Conservation (phyloP, 2,329 filamentous ascomycete species). For the Colletotrichum zoysiae region DNA sequence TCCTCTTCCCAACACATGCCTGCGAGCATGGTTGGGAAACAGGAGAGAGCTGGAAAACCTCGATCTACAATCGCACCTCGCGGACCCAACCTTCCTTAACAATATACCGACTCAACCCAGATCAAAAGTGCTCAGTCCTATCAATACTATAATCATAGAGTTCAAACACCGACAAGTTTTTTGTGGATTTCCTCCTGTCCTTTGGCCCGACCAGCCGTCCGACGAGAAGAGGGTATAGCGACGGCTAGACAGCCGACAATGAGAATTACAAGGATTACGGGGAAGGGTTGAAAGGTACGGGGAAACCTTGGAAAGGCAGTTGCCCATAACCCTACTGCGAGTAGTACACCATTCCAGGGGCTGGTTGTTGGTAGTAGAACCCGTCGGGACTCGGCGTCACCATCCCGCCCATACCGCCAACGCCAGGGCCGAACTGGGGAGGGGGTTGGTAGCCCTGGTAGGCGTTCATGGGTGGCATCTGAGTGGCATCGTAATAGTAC, state of each 20-base stretch:
- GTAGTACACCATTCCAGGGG: conserved; percentile 71
- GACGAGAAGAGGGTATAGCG: conserved; percentile 38
- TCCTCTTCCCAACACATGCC: conserved; percentile 2
- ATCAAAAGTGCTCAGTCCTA: conserved; percentile 33
- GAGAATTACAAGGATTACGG: conserved; percentile 51
- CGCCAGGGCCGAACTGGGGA: conserved; percentile 53
- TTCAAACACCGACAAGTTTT: conserved; percentile 30
- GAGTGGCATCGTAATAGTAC: conserved; percentile 90
- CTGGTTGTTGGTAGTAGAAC: conserved; percentile 77
- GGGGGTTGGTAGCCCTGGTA: conserved; percentile 65
- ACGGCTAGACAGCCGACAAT: conserved; percentile 36
- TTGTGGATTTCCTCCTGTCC: conserved; percentile 39
- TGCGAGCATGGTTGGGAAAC: conserved; percentile 18
- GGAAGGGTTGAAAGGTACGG: conserved; percentile 42
- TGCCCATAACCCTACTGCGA: conserved; percentile 61
- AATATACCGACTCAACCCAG: conserved; percentile 25
- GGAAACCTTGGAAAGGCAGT: conserved; percentile 26
- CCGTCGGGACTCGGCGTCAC: conserved; percentile 76
- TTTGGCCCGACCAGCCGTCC: conserved; percentile 35
- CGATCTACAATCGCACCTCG: conserved; percentile 12
- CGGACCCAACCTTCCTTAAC: conserved; percentile 8
- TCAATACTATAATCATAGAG: conserved; percentile 38
- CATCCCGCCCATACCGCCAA: conserved; percentile 83
- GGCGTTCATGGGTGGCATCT: conserved; percentile 65
- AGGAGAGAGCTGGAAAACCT: conserved; percentile 17